These are phyloP conservation scores for Didymella lethalis DNA, from an alignment of 2,329 filamentous ascomycete species.

Conservation along the genomic window DNA sequence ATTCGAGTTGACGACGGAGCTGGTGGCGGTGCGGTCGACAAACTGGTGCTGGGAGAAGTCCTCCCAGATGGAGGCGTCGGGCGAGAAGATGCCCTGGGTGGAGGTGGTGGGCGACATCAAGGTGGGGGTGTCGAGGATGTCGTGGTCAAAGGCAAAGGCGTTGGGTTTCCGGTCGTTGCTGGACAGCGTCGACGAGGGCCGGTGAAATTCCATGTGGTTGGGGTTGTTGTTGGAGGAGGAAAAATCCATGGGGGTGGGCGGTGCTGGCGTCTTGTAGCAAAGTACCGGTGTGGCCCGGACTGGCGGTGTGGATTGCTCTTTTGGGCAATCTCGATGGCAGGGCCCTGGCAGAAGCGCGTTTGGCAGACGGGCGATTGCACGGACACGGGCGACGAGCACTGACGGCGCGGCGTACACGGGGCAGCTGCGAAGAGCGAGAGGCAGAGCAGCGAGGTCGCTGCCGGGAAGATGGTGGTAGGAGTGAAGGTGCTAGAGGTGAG, in stretches of 20 bases:
- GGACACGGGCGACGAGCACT: conserved; percentile 1
- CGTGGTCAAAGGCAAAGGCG: conserved; percentile 55
- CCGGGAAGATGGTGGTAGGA: conserved; percentile 18
- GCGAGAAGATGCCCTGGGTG: conserved; percentile 60
- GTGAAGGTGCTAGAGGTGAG: conserved; percentile 26
- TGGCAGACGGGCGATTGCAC: conserved; percentile 6
- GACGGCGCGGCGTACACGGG: not conserved
- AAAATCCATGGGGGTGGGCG: conserved; percentile 48
- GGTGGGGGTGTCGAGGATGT: conserved; percentile 50
- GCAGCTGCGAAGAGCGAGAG: conserved; percentile 5
- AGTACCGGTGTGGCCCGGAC: conserved; percentile 51
- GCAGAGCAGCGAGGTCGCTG: conserved; percentile 3
- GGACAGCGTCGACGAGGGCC: conserved; percentile 47
- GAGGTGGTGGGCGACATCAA: conserved; percentile 60
- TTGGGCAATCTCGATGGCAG: conserved; percentile 42
- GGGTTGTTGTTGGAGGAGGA: conserved; percentile 32
- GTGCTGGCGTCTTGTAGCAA: conserved; percentile 45
- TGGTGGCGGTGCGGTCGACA: conserved; percentile 48
- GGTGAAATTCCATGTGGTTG: conserved; percentile 50
- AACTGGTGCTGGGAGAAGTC: conserved; percentile 54
- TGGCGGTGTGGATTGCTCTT: conserved; percentile 51
- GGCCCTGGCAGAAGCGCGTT: conserved; percentile 23
- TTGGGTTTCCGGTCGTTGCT: conserved; percentile 50
- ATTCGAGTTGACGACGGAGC: conserved; percentile 52
- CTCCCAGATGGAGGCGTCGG: conserved; percentile 60